Evolutionary conservation across 768 basidiomycete genomes (phyloP), one percentile per base, ranked within the genome.

Genomic region (Dictyophora rubrovolvata): DNA sequence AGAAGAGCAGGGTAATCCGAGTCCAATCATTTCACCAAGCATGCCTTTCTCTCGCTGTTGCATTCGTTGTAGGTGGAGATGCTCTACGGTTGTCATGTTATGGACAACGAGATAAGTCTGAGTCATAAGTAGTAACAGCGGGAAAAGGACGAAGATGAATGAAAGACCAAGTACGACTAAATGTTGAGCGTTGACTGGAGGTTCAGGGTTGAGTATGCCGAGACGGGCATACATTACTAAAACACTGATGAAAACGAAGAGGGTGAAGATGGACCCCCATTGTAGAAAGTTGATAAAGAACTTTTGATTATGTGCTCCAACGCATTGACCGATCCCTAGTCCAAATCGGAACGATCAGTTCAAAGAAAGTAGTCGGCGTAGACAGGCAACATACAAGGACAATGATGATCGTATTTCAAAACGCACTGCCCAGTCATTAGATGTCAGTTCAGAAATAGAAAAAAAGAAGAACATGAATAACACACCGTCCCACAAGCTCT

Each of bases 281-380:
- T 81, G 71, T 11, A 82, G 75, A 69, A 95, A 94, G 65, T 86
- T 87, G 55, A 93, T 65, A 70, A 97, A 96, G 72, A 89, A 93
- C 86, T 92, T 93, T 64, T 94, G 88, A 67, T 97, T 97, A 37
- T 82, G 80, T 54, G 92, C 93, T 11, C 93, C 93, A 20, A 96
- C 90, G 63, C 93, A 97, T 66, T 93, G 42, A 12, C 42, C 42
- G 42, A 42, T 42, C 42, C 42, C 42, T 42, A 9, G 11, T 42
- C 42, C 42, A 12, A 42, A 42, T 42, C 42, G 3, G 28, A 2
- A 7, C 7, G 28, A 9, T 42, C 42, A 42, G n/a, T 42, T n/a
- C 12, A 42, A 42, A 42, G 2, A 42, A 12, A 12, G n/a, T n/a
- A 42, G 42, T 42, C 3, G 42, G 12, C 14, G 11, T 2, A n/a